These are phyloP conservation scores for Colletotrichum siamense DNA, from an alignment of 2,329 filamentous ascomycete species.

Conservation along the genomic window DNA sequence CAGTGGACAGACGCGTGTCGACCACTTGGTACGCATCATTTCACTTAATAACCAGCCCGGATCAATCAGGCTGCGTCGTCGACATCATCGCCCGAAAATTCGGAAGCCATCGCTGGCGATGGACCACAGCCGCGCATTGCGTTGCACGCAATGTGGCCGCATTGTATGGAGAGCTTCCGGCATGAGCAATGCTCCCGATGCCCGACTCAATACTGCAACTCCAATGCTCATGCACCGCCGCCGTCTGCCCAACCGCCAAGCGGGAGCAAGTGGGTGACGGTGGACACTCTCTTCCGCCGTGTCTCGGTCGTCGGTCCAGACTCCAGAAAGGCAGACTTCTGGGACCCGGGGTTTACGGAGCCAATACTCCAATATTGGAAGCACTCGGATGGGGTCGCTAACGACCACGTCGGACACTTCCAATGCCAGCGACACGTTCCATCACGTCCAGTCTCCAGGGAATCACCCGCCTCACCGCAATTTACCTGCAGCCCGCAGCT, in stretches of 20 bases:
- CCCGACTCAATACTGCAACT: constrained; percentile 1
- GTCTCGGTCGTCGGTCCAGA: neutral
- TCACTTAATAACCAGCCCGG: neutral
- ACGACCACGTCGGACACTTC: neutral
- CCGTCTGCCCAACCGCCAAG: constrained; percentile 5
- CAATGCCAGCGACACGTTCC: neutral
- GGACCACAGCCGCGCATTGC: neutral
- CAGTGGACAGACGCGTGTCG: neutral
- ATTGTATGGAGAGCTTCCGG: constrained; percentile 8
- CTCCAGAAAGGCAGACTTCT: neutral
- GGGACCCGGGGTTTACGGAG: constrained; percentile 5
- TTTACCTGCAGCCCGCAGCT: constrained; percentile 1
- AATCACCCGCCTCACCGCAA: constrained; percentile 15
- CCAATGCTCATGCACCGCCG: constrained; percentile 12
- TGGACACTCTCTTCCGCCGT: neutral
- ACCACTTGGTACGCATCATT: constrained; percentile 5
- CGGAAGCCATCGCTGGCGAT: neutral
- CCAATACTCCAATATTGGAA: constrained; percentile 12
- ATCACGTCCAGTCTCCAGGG: neutral
- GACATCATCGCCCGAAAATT: neutral
- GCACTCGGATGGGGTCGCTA: neutral
- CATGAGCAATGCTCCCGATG: constrained; percentile 10
- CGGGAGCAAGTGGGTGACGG: neutral
- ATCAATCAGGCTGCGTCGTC: neutral
- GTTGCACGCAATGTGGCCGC: constrained; percentile 10